Percentiles rank a stretch among this genome's conserved stretches.
Evolutionary conservation across 257 asterid genomes (phyloP).

Genomic region (Lithospermum erythrorhizon): DNA sequence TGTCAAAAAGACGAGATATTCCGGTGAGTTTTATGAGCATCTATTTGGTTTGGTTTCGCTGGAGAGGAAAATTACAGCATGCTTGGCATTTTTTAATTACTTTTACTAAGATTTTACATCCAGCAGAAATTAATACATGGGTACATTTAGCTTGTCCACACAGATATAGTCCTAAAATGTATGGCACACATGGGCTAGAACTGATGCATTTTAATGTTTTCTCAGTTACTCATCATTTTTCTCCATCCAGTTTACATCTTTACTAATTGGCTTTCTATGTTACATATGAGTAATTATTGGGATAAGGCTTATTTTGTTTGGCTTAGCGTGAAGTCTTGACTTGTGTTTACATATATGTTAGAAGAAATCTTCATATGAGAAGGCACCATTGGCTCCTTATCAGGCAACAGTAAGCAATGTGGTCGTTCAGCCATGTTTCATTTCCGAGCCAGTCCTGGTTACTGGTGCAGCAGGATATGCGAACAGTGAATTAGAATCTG

Average conservation of each 20-base stretch:
- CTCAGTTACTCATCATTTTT: too few relatives aligned
- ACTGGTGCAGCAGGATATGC: slow-evolving; percentile 12
- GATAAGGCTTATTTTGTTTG: neutral
- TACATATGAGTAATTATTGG: too few relatives aligned
- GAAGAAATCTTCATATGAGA: slow-evolving; percentile 38
- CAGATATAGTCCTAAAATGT: too few relatives aligned
- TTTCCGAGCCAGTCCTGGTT: slow-evolving; percentile 22
- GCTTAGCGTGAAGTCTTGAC: neutral
- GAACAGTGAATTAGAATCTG: slow-evolving; percentile 17
- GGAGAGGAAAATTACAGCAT: neutral
- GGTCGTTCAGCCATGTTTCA: slow-evolving; percentile 20
- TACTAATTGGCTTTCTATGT: too few relatives aligned
- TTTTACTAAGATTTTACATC: too few relatives aligned
- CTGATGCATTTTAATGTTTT: too few relatives aligned
- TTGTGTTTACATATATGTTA: slow-evolving; percentile 3
- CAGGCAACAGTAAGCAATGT: slow-evolving; percentile 23
- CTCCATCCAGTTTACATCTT: too few relatives aligned
- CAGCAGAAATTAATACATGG: too few relatives aligned
- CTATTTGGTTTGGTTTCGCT: neutral
- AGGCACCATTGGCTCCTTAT: slow-evolving; percentile 24
- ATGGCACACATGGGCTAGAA: too few relatives aligned
- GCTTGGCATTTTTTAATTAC: neutral
- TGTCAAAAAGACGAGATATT: slow-evolving; percentile 27
- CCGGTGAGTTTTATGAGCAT: slow-evolving; percentile 9
- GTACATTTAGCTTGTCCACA: too few relatives aligned